phyloP scores from a whole-genome alignment of 78 protist genomes.

The Dictyostelium discoideum region dicty_2.7 NC_007088.5:7512501-7513000 shows the following conservation, averaged over 20 bases:
- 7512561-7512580: not conserved
- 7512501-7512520: constrained; percentile 26
- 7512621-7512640: not conserved
- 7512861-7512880: not conserved
- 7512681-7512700: not conserved
- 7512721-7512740: not conserved
- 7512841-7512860: not conserved
- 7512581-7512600: not conserved
- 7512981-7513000: not conserved
- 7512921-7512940: not conserved
- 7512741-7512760: not conserved
- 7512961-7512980: not conserved
- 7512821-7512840: not conserved
- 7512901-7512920: not conserved
- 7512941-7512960: not conserved
- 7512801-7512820: not conserved
- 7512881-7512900: constrained; percentile 1
- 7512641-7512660: not conserved
- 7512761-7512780: not conserved
- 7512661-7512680: not conserved
- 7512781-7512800: not conserved
- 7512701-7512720: not conserved
- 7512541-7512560: not conserved
- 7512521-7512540: not conserved
- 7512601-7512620: not conserved